Base-by-base conservation (phyloP, 192 early-diverging fungal genomes). In the Entomortierella beljakovae region DNA sequence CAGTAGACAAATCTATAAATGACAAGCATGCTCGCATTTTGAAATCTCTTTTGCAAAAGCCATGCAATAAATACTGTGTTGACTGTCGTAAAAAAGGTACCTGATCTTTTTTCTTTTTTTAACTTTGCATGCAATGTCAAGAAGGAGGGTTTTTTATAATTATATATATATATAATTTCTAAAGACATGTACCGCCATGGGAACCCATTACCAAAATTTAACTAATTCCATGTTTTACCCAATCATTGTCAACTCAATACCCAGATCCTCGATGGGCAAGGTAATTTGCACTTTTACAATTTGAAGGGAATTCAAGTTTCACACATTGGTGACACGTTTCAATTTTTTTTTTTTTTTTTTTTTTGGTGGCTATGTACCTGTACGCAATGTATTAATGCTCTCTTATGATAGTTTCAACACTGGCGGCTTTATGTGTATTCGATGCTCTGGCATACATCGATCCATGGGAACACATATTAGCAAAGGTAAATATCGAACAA, bases 401-500 rank as follows among this genome's bases (percentile, higher is more conserved):
- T n/a, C n/a, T 52, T 7, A 52, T 52, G 13, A 16, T 40, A 71
- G 70, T 43, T 69, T 83, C 51, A 90, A 90, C 60, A 46, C 89
- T 40, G 89, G 89, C 13, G 80, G 86, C 51, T 90, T 90, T 65
- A 77, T 90, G 54, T 90, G 89, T 64, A 87, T 90, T 58, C 83
- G 86, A n/a, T 90, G 89, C 65, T 90, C 89, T 20, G 94, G 94
- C 37, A 83, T 91, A 43, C 94, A 95, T 73, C 88, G 94, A 18
- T 92, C 90, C 13, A 89, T 95, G 86, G 94, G 94, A 32, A 93
- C 92, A 11, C 94, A 95, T 77, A 94, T 95, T 72, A 90, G 91
- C 56, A 91, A 94, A 91, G 93, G 93, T 93, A 86, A 22, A 15
- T 46, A 15, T 46, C n/a, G n/a, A n/a, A n/a, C n/a, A n/a, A n/a